Conservation (phyloP, 352 stramenopile species). For the Pythium guiyangense region DNA sequence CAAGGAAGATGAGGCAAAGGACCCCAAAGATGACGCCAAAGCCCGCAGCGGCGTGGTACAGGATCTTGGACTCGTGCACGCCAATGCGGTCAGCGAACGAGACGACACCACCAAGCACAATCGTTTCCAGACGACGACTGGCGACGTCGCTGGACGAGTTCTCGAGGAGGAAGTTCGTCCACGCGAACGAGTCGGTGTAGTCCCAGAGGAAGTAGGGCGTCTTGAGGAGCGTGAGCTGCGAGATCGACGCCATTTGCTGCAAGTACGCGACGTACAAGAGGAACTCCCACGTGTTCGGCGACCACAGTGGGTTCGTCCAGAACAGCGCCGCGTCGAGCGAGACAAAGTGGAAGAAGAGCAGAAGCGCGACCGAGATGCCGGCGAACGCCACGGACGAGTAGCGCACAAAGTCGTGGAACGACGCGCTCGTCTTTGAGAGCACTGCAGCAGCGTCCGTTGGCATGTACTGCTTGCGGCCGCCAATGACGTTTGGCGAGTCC, state of each 20-base stretch:
- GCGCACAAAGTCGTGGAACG: slow-evolving; percentile 56
- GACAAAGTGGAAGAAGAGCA: slow-evolving; percentile 60
- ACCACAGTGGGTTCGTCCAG: slow-evolving; percentile 44
- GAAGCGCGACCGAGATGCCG: slow-evolving; percentile 54
- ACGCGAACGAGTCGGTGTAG: slow-evolving; percentile 67
- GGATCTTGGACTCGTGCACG: slow-evolving; percentile 38
- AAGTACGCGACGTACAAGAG: slow-evolving; percentile 62
- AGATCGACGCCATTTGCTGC: slow-evolving; percentile 62
- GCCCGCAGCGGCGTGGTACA: slow-evolving; percentile 27
- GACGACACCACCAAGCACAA: slow-evolving; percentile 49
- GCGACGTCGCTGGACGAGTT: slow-evolving; percentile 7
- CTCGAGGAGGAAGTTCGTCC: slow-evolving; percentile 58
- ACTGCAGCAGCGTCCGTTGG: slow-evolving; percentile 38
- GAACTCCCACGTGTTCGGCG: slow-evolving; percentile 76
- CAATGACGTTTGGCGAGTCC: slow-evolving; percentile 42
- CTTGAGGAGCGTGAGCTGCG: slow-evolving; percentile 55
- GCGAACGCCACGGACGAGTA: slow-evolving; percentile 53
- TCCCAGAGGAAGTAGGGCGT: slow-evolving; percentile 64
- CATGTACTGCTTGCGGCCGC: slow-evolving; percentile 45
- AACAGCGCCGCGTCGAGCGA: slow-evolving; percentile 39
- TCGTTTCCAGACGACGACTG: slow-evolving; percentile 46
- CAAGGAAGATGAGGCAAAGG: slow-evolving; percentile 36
- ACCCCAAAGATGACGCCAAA: slow-evolving; percentile 38
- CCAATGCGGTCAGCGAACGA: slow-evolving; percentile 54
- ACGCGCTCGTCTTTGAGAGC: slow-evolving; percentile 35